Conservation (phyloP, 192 early-diverging fungal genomes). For the Pilaira anomala region DNA sequence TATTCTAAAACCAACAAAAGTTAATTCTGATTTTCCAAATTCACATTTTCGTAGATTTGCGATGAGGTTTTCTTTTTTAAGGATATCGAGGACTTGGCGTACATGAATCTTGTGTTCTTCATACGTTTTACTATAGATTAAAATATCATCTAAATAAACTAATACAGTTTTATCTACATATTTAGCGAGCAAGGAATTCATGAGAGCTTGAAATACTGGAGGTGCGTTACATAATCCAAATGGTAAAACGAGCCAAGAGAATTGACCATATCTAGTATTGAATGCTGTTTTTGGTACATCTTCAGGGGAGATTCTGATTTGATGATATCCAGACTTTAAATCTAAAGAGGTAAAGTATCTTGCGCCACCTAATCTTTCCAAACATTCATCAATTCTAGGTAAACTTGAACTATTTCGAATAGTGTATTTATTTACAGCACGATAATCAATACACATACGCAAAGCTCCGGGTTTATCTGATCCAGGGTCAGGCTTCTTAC, state of each 20-base stretch:
- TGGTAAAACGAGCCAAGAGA: conserved; percentile 36
- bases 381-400: conserved; percentile 44
- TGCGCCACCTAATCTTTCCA: conserved; percentile 31
- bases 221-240: conserved; percentile 37
- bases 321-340: conserved; percentile 21
- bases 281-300: conserved; percentile 34
- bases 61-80: conserved; percentile 14
- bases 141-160: conserved; percentile 47
- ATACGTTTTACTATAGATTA: conserved; percentile 31
- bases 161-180: conserved; percentile 11
- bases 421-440: conserved; percentile 43
- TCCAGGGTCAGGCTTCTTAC: conserved; percentile 39
- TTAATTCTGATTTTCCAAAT: background rate
- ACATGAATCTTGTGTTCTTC: conserved; percentile 38
- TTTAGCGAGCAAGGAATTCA: background rate
- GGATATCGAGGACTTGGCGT: background rate
- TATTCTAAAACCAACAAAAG: background rate
- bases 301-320: conserved; percentile 18
- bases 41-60: conserved; percentile 19
- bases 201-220: conserved; percentile 16
- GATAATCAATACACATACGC: conserved; percentile 54
- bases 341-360: conserved; percentile 40
- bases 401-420: conserved; percentile 38
- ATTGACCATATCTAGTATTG: conserved; percentile 30
- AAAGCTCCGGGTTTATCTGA: conserved; percentile 24